A percentile compares a stretch with the other conserved stretches of the same genome.
These are phyloP conservation scores for Phytophthora cactorum DNA, from an alignment of 352 stramenopile genomes.

Conservation along the genomic window DNA sequence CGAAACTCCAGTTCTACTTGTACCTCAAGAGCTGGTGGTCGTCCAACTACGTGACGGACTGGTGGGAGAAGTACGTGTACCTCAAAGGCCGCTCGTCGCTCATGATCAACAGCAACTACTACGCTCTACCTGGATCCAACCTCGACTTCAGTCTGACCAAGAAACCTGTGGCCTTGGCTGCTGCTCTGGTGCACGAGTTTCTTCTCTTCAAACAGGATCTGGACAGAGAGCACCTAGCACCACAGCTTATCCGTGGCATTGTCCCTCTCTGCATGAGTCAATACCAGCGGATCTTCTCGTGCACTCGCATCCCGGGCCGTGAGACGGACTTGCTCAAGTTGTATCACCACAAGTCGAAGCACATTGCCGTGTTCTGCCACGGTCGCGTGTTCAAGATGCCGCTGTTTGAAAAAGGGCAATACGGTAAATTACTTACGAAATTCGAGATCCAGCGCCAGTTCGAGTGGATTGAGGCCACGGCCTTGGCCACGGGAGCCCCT, in stretches of 20 bases:
- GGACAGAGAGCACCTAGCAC: slow-evolving; percentile 82
- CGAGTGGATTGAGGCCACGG: slow-evolving; percentile 68
- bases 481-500: slow-evolving; percentile 40
- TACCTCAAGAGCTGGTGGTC: slow-evolving; percentile 92
- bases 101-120: slow-evolving; percentile 95
- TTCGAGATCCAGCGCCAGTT: slow-evolving; percentile 87
- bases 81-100: slow-evolving; percentile 87
- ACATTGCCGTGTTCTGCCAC: slow-evolving; percentile 87
- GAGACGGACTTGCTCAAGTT: slow-evolving; percentile 86
- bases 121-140: slow-evolving; percentile 76
- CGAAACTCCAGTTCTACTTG: slow-evolving; percentile 91
- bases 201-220: slow-evolving; percentile 89
- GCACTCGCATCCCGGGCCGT: slow-evolving; percentile 86
- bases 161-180: slow-evolving; percentile 71
- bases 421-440: slow-evolving; percentile 73
- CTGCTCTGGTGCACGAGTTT: slow-evolving; percentile 76
- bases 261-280: slow-evolving; percentile 92
- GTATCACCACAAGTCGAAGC: slow-evolving; percentile 78
- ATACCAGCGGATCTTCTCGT: slow-evolving; percentile 91
- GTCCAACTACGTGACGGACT: slow-evolving; percentile 91
- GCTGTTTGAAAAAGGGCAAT: slow-evolving; percentile 81
- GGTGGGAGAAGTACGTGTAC: slow-evolving; percentile 93
- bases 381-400: slow-evolving; percentile 91
- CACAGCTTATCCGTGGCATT: slow-evolving; percentile 84
- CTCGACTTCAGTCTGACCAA: slow-evolving; percentile 65